Base-by-base conservation (phyloP, 257 asterid species). In the Primulina eburnea region DNA sequence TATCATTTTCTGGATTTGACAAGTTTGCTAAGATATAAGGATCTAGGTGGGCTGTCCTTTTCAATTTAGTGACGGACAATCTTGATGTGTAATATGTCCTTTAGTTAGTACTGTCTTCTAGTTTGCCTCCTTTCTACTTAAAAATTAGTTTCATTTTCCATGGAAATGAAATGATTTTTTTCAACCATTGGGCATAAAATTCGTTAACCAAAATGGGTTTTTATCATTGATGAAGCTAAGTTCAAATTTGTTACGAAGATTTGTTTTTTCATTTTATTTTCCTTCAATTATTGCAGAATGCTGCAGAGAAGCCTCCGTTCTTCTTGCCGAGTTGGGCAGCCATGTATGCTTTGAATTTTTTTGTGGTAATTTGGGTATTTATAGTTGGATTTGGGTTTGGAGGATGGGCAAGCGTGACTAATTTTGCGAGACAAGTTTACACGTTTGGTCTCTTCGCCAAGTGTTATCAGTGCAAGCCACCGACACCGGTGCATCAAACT, bases 371-470 rank as follows among this genome's bases (percentile, higher is more conserved):
- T 0, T 92, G 93, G 95, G 82, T 86, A 0, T 26, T 89, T 0
- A 68, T 89, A 2, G 83, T 92, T 32, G 95, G 97, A 65, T 91
- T 91, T 67, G 97, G 97, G 64, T 91, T 91, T 0, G 97, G 97
- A 12, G 97, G 97, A 18, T 91, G 97, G 97, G 97, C 97, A 3
- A 91, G 97, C 75, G 70, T 89, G 79, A 83, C 76, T 28, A 91
- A 89, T 75, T 86, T 91, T 72, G 86, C 84, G 58, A 82, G 59
- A 63, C 97, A 91, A 80, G 82, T 91, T 2, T 85, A 87, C 47
- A 77, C 88, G 0, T 91, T 91, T 9, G 97, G 97, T 17, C 83
- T 87, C 6, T 91, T 91, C 24, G 92, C 95, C 2, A 89, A 86
- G 76, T 91, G 97, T 78, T 91, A 91, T 43, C 97, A 89, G 67